Conservation (phyloP, 2,329 filamentous ascomycete genomes). For the Penicillium sclerotigenum region DNA sequence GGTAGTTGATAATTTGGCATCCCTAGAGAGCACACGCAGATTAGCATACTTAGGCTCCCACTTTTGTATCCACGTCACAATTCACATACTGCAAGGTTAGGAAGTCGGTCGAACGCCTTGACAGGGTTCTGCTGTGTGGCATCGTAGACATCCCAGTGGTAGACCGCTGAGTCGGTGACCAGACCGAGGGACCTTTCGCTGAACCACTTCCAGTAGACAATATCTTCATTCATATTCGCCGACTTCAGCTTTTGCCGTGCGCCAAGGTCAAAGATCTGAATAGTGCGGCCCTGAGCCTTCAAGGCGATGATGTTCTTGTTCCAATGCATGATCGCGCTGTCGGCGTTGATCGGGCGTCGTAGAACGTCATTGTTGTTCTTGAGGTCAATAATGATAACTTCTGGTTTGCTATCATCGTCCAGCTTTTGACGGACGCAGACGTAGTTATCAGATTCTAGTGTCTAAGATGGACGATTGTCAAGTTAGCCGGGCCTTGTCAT, state of each 20-base stretch:
- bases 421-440: constrained; percentile 96
- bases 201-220: constrained; percentile 99
- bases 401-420: constrained; percentile 75
- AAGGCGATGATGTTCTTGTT: constrained; percentile 92
- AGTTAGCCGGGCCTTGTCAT: constrained; percentile 17
- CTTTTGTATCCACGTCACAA: not conserved
- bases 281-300: constrained; percentile 87
- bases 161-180: constrained; percentile 86
- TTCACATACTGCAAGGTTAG: constrained; percentile 73
- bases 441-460: constrained; percentile 94
- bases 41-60: constrained; percentile 6
- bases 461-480: constrained; percentile 53
- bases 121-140: constrained; percentile 71
- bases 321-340: constrained; percentile 99
- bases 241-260: constrained; percentile 96
- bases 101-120: constrained; percentile 92
- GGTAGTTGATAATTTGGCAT: constrained; percentile 99
- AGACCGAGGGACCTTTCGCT: constrained; percentile 83
- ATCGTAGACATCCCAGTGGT: constrained; percentile 97
- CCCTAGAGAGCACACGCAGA: constrained; percentile 53
- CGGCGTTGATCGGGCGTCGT: constrained; percentile 92
- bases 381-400: constrained; percentile 96
- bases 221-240: constrained; percentile 92
- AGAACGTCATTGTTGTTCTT: constrained; percentile 97
- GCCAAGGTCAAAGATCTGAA: constrained; percentile 95